phyloP scores from a whole-genome alignment of 176 grass and related monocot genomes.

The Triticum monococcum region DNA sequence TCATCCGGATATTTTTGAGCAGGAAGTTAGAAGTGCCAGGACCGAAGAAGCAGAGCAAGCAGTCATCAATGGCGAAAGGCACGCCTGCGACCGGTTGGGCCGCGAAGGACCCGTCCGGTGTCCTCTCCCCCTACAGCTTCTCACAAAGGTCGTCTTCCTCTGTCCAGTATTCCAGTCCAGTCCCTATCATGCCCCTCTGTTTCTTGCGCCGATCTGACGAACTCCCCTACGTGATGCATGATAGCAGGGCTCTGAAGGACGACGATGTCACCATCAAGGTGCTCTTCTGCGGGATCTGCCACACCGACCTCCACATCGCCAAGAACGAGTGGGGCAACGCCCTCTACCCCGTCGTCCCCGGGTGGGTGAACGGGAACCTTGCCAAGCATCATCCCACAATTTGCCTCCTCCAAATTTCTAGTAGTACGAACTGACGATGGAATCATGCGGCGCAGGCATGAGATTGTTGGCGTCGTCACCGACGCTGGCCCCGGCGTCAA shows the following conservation, averaged over 20 bases:
- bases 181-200: background rate
- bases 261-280: slow-evolving; percentile 48
- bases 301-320: slow-evolving; percentile 49
- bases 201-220: background rate
- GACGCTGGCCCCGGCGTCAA: slow-evolving; percentile 6
- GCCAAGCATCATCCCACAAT: no score
- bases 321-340: slow-evolving; percentile 53
- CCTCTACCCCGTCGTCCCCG: slow-evolving; percentile 46
- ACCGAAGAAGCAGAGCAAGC: background rate
- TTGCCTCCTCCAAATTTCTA: no score
- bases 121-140: background rate
- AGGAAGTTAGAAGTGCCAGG: background rate
- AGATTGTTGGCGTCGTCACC: slow-evolving; percentile 13
- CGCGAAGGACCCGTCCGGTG: background rate
- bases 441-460: background rate
- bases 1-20: background rate
- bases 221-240: background rate
- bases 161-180: no score
- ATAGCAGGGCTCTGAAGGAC: slow-evolving; percentile 10
- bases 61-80: background rate
- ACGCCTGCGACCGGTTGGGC: background rate
- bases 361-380: slow-evolving; percentile 9
- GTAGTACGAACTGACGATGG: no score
- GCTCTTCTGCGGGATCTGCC: slow-evolving; percentile 50
- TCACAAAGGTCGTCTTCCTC: background rate